Percentiles rank a stretch among this genome's conserved stretches.
These are phyloP conservation scores for Psidium friedrichsthalianum DNA, from an alignment of 345 rosid genomes.

Conservation along the genomic window DNA sequence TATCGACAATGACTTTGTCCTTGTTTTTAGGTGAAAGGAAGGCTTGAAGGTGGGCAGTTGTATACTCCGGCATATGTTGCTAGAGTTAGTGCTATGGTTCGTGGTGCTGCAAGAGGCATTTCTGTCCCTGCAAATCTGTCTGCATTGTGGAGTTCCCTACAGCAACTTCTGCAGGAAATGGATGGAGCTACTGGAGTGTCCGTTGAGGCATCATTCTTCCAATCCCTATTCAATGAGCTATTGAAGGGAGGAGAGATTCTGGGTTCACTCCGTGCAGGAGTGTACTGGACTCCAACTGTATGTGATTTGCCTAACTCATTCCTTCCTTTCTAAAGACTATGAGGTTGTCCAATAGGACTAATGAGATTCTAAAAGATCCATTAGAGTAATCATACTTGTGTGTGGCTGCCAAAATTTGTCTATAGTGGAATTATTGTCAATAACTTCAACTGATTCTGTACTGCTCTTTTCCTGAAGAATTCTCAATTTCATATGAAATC, in stretches of 20 bases:
- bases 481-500: neutral
- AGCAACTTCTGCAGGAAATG: constrained; percentile 79
- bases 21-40: constrained; percentile 69
- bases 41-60: constrained; percentile 96
- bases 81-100: constrained; percentile 88
- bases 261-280: constrained; percentile 94
- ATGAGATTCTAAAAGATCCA: neutral
- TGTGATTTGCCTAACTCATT: constrained; percentile 10
- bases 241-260: constrained; percentile 78
- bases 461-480: neutral
- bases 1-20: neutral
- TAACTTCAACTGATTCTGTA: neutral
- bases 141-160: constrained; percentile 63
- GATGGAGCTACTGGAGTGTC: constrained; percentile 81
- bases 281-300: constrained; percentile 95
- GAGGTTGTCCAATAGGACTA: neutral
- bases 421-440: neutral
- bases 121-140: constrained; percentile 81
- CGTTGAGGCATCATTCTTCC: constrained; percentile 75
- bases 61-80: constrained; percentile 95
- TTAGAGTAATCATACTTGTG: neutral
- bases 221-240: constrained; percentile 68
- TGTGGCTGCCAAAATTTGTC: neutral
- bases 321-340: neutral
- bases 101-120: constrained; percentile 87